Conservation (phyloP, 768 basidiomycete species). For the Ephemerocybe angulata region DNA sequence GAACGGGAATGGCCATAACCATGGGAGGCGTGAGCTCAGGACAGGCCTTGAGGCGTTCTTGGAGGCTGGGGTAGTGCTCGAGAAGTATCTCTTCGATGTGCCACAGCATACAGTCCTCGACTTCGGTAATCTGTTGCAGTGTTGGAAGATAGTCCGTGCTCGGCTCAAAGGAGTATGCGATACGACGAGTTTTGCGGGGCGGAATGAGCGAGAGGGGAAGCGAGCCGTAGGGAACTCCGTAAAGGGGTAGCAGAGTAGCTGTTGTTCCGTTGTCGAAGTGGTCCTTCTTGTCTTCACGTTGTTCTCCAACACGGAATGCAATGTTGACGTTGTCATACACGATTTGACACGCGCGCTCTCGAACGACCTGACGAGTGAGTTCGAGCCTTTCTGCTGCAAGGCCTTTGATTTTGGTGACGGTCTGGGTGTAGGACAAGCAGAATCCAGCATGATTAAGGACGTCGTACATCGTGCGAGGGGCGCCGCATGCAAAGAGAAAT, state of each 20-base stretch:
- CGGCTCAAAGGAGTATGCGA: neutral
- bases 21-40: too few species aligned
- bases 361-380: too few species aligned
- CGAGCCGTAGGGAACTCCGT: slow-evolving; percentile 10
- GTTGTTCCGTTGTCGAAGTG: slow-evolving; percentile 30
- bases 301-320: slow-evolving; percentile 20
- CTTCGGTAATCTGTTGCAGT: neutral
- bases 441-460: too few species aligned
- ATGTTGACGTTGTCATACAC: too few species aligned
- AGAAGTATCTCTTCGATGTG: neutral
- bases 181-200: neutral
- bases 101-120: neutral
- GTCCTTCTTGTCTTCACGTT: slow-evolving; percentile 21
- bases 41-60: slow-evolving; percentile 4
- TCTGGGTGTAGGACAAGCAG: too few species aligned
- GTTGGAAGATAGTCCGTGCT: neutral
- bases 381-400: too few species aligned
- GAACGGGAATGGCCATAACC: too few species aligned
- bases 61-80: slow-evolving; percentile 5
- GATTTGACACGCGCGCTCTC: too few species aligned
- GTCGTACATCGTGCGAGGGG: too few species aligned
- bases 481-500: too few species aligned
- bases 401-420: too few species aligned
- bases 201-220: neutral
- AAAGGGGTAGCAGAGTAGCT: slow-evolving; percentile 21